Evolutionary conservation across 176 grass and related monocot genomes (phyloP).

Genomic region (Aegilops sharonensis): DNA sequence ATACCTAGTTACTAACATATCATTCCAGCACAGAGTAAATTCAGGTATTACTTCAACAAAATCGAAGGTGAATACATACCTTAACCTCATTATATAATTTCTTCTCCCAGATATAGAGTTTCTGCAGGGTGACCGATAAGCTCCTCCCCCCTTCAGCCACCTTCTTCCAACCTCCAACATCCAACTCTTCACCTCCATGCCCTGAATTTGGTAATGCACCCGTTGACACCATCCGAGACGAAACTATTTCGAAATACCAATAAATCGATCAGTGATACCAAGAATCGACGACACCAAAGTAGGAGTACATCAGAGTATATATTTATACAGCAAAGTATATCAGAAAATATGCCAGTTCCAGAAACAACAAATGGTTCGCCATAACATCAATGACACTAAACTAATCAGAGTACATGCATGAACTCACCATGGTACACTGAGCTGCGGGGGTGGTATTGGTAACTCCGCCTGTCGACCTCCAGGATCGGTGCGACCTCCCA

Average conservation of each 20-base stretch:
- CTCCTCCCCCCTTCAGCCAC: conserved; percentile 35
- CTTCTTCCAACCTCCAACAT: conserved; percentile 53
- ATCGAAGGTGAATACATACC: conserved; percentile 41
- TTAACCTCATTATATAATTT: conserved; percentile 86
- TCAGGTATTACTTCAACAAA: not conserved
- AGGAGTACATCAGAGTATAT: not conserved
- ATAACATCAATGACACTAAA: conserved; percentile 14
- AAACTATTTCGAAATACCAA: conserved; percentile 36
- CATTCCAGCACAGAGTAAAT: not conserved
- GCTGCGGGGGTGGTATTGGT: conserved; percentile 64
- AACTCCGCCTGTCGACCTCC: conserved; percentile 65
- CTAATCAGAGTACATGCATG: not conserved
- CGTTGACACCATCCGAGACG: conserved; percentile 42
- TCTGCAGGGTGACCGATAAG: conserved; percentile 76
- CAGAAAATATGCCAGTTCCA: not conserved
- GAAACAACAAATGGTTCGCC: conserved; percentile 32
- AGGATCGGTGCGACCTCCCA: conserved; percentile 44
- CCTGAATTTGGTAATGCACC: conserved; percentile 35
- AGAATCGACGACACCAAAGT: not conserved
- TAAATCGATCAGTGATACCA: conserved; percentile 15
- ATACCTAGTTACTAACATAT: not conserved
- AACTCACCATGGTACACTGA: conserved; percentile 70
- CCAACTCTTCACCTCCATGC: conserved; percentile 29
- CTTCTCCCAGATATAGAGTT: conserved; percentile 84
- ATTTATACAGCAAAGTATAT: not conserved